Evolutionary conservation across 2,329 filamentous ascomycete genomes (phyloP).

Genomic region (Xylaria sp.): DNA sequence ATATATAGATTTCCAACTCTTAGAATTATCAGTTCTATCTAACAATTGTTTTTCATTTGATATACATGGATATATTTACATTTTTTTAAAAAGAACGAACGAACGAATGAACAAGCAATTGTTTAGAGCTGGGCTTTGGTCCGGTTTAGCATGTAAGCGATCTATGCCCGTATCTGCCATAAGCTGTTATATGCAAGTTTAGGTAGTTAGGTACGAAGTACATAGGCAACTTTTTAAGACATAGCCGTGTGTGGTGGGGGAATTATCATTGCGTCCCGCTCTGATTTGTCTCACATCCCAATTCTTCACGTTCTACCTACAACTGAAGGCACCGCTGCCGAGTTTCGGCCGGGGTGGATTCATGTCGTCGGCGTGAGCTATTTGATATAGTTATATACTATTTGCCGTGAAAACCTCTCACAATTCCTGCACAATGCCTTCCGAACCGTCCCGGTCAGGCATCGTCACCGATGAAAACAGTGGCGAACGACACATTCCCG

Average conservation of each 20-base stretch:
- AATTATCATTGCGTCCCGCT: conserved; percentile 20
- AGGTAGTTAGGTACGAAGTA: neutral
- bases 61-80: neutral
- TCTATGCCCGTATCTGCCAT: neutral
- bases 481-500: conserved; percentile 88
- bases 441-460: conserved; percentile 69
- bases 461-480: conserved; percentile 79
- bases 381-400: neutral
- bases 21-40: too few species aligned
- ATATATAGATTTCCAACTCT: too few species aligned
- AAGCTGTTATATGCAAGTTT: neutral
- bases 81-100: neutral
- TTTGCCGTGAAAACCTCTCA: neutral
- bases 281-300: conserved; percentile 6
- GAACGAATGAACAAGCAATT: neutral
- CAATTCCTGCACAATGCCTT: conserved; percentile 52
- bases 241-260: conserved; percentile 1
- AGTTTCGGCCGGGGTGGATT: conserved; percentile 6
- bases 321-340: conserved; percentile 8
- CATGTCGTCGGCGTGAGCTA: neutral
- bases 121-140: neutral
- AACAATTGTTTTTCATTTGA: too few species aligned
- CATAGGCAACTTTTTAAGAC: neutral
- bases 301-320: conserved; percentile 7
- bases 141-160: neutral